These are phyloP conservation scores for Groenewaldozyma salmanticensis DNA, from an alignment of 805 yeast species.

Conservation along the genomic window DNA sequence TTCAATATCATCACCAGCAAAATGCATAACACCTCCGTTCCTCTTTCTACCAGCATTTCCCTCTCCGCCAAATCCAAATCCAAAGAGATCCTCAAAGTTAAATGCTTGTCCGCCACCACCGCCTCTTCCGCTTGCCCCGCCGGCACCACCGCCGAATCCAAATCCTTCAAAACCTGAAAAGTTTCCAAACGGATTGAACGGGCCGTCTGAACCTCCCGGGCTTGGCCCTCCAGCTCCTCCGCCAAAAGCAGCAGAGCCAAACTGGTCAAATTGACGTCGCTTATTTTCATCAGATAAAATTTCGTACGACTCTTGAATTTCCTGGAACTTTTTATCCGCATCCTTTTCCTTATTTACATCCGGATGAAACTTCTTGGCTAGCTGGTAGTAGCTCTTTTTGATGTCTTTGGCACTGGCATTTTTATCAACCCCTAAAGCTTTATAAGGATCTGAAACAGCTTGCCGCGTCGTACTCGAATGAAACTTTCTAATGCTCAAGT, in stretches of 20 bases:
- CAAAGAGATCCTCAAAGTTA: conserved; percentile 56
- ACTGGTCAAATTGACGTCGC: conserved; percentile 83
- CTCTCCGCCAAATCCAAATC: conserved; percentile 38
- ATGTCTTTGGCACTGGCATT: conserved; percentile 72
- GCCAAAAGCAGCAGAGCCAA: conserved; percentile 80
- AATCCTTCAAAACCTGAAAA: conserved; percentile 28
- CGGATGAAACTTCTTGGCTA: conserved; percentile 93
- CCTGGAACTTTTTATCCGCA: conserved; percentile 84
- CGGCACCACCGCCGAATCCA: conserved; percentile 31
- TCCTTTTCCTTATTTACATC: conserved; percentile 88
- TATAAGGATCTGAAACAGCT: conserved; percentile 92
- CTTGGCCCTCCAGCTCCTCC: conserved; percentile 42
- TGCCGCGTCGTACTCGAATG: too few relatives aligned
- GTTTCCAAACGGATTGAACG: conserved; percentile 30
- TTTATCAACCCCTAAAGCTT: conserved; percentile 65
- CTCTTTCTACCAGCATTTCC: conserved; percentile 28
- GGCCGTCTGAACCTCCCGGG: conserved; percentile 38
- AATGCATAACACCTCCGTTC: conserved; percentile 55
- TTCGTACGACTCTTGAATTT: conserved; percentile 90
- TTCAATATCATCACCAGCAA: conserved; percentile 83
- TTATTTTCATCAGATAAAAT: conserved; percentile 76
- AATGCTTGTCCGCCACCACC: conserved; percentile 31
- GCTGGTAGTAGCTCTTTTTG: conserved; percentile 85
- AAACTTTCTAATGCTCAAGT: too few relatives aligned
- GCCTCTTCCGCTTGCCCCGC: too few relatives aligned